Base-by-base conservation (phyloP, 345 rosid genomes). In the Sisymbrium altissimum region DNA sequence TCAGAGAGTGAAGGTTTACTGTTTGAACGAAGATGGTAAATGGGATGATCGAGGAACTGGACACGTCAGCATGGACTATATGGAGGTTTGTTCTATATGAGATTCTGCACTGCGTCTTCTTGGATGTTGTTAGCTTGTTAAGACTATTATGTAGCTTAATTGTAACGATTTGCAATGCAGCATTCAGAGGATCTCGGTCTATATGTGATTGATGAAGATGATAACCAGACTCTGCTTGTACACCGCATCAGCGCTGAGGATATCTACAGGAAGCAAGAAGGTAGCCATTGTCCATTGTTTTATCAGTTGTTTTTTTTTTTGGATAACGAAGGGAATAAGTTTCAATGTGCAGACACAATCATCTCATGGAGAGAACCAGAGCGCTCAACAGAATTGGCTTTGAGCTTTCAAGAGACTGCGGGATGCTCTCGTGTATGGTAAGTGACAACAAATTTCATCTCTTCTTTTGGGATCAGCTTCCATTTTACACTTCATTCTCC, bases 1-100 rank as follows among this genome's bases (percentile, higher is more conserved):
- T 78, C 89, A 94, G 97, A 84, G 99, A 44, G 96, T 94, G 78
- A 92, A 94, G 84, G 86, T 94, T 52, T 94, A 87, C 65, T 89
- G 86, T 61, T 70, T 86, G 66, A 87, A 66, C 49, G 90, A 85
- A 21, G 87, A 86, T 84, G 97, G 96, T 49, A 86, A 88, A 81
- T 94, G 99, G 97, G 97, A 94, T 79, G 97, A 94, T 73, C 93
- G 80, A 79, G 99, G 99, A 74, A 92, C 99, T 48, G 99, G 97
- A 74, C 84, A 83, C 79, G 85, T 90, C 44, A 78, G 82, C 21
- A 84, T 95, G 18, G 99, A 95, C 79, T 95, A 85, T 81, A 9
- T 87, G 75, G 93, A 95, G 97, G 99, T 92, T 43, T 77, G 83
- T 73, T 48, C 56, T 6, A 23, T 15, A 50, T 23, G 56, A 32